These are phyloP conservation scores for Oldenlandia corymbosa DNA, from an alignment of 257 asterid species.

Conservation along the genomic window DNA sequence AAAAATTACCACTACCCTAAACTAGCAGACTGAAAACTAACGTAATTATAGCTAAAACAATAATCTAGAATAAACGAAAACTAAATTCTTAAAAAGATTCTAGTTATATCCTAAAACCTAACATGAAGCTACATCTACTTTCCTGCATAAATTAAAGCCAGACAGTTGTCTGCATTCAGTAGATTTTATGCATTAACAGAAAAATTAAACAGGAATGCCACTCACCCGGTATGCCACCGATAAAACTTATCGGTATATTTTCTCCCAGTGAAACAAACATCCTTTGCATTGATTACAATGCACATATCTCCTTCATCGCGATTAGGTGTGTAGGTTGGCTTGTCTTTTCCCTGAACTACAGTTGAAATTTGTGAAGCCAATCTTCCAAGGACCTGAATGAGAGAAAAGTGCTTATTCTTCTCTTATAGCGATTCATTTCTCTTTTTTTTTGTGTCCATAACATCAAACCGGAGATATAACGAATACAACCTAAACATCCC, in stretches of 20 bases:
- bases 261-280: constrained; percentile 82
- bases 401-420: constrained; percentile 7
- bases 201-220: constrained; percentile 5
- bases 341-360: constrained; percentile 95
- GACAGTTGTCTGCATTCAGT: not conserved
- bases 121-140: too few relatives aligned
- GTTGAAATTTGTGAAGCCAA: constrained; percentile 85
- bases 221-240: constrained; percentile 91
- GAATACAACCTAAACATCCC: too few relatives aligned
- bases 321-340: constrained; percentile 77
- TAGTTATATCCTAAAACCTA: too few relatives aligned
- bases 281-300: constrained; percentile 79
- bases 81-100: too few relatives aligned
- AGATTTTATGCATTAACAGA: constrained; percentile 10
- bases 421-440: too few relatives aligned
- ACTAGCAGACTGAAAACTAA: too few relatives aligned
- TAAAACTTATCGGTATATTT: constrained; percentile 91
- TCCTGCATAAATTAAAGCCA: not conserved
- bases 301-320: constrained; percentile 91
- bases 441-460: too few relatives aligned
- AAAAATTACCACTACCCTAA: too few relatives aligned
- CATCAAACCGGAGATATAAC: too few relatives aligned
- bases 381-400: constrained; percentile 74
- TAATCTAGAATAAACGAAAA: too few relatives aligned
- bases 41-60: too few relatives aligned